phyloP scores from a whole-genome alignment of 768 basidiomycete species.

The Galerina marginata region DNA sequence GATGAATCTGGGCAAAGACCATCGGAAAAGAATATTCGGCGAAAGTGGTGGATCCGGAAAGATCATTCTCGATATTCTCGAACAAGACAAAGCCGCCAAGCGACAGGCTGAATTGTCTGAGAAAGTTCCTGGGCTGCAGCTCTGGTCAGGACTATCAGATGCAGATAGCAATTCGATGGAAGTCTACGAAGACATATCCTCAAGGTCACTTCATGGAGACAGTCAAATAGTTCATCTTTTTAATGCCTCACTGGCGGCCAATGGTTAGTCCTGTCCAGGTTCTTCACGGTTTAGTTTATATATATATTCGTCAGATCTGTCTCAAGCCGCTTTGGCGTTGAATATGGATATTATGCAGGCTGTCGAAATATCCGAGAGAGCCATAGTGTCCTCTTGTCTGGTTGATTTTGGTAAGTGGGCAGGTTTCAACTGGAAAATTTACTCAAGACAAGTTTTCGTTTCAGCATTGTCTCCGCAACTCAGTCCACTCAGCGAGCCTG shows the following conservation, averaged over 20 bases:
- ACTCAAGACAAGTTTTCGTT: background rate
- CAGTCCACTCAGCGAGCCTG: conserved; percentile 12
- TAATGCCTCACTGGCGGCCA: conserved; percentile 24
- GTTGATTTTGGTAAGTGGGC: conserved; percentile 22
- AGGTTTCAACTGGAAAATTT: background rate
- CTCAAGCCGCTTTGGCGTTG: conserved; percentile 44
- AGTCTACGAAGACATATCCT: conserved; percentile 13
- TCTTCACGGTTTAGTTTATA: background rate
- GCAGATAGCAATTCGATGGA: conserved; percentile 1
- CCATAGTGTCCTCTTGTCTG: conserved; percentile 20
- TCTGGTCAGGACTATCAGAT: conserved; percentile 17
- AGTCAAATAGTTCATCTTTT: conserved; percentile 34
- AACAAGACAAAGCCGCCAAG: conserved; percentile 39
- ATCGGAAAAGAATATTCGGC: conserved; percentile 43
- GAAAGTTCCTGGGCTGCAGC: conserved; percentile 16
- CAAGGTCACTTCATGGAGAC: conserved; percentile 20
- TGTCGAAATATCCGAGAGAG: conserved; percentile 33
- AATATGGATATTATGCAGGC: conserved; percentile 44
- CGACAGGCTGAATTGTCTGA: conserved; percentile 18
- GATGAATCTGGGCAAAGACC: conserved; percentile 29
- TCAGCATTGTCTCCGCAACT: conserved; percentile 12
- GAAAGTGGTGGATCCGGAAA: conserved; percentile 39
- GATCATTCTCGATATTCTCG: conserved; percentile 50
- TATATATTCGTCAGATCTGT: conserved; percentile 39
- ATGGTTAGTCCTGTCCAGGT: conserved; percentile 21